Evolutionary conservation across 768 basidiomycete genomes (phyloP).

Genomic region (Trametes elegans): DNA sequence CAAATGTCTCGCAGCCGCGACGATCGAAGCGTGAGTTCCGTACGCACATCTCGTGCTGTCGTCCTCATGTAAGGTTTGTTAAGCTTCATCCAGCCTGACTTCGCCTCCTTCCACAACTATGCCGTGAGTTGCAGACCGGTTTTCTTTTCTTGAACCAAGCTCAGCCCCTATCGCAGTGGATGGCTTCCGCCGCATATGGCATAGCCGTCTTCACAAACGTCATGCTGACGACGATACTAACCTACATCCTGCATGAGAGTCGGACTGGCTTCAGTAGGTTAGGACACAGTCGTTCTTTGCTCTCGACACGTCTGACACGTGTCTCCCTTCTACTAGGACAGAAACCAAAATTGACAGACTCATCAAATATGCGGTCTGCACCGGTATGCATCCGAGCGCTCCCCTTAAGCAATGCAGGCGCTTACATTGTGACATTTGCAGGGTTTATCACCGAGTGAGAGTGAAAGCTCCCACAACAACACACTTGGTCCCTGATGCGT

Average conservation of each 20-base stretch:
- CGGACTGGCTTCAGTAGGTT: background rate
- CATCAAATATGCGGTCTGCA: background rate
- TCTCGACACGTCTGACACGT: background rate
- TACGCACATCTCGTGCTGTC: no score
- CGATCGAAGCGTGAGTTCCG: no score
- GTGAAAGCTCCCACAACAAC: background rate
- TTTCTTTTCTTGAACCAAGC: no score
- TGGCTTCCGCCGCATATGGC: background rate
- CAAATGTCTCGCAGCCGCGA: no score
- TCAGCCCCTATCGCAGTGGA: background rate
- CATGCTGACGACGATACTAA: background rate
- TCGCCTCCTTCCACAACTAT: background rate
- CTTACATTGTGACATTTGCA: background rate
- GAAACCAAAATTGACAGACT: background rate
- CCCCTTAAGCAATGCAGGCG: no score
- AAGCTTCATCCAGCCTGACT: no score
- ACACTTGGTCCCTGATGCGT: no score
- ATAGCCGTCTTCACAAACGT: background rate
- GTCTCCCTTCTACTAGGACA: background rate
- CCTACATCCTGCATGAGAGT: background rate
- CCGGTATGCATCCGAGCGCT: background rate
- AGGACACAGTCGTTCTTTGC: background rate
- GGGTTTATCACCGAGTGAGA: background rate
- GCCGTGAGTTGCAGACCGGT: background rate
- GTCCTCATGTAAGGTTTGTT: no score